Evolutionary conservation across 2,329 filamentous ascomycete species (phyloP).

Genomic region (Ilyonectria mors-panacis): DNA sequence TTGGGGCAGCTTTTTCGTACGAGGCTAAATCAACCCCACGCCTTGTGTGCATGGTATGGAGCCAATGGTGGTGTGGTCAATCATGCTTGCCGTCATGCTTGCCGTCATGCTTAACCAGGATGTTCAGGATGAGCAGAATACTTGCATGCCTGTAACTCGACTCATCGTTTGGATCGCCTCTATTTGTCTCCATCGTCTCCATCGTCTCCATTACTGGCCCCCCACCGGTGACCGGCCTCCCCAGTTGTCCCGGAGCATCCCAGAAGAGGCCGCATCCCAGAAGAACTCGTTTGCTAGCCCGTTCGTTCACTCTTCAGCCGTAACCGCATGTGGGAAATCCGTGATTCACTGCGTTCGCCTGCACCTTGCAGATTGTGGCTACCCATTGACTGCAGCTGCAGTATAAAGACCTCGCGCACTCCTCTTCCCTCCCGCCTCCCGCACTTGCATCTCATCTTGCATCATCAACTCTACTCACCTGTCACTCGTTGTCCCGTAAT

Average conservation of each 20-base stretch:
- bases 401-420: conserved; percentile 15
- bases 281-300: conserved; percentile 3
- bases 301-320: not conserved
- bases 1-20: not conserved
- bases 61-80: conserved; percentile 17
- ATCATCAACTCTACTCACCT: conserved; percentile 15
- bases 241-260: not conserved
- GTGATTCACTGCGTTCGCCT: conserved; percentile 4
- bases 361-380: not conserved
- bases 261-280: not conserved
- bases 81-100: conserved; percentile 26
- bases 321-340: conserved; percentile 6
- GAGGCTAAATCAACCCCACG: conserved; percentile 3
- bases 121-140: not conserved
- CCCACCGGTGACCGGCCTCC: conserved; percentile 10
- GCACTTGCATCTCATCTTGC: conserved; percentile 20
- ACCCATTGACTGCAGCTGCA: conserved; percentile 2
- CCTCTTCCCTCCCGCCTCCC: not conserved
- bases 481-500: conserved; percentile 18
- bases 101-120: conserved; percentile 18
- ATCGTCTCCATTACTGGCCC: conserved; percentile 12
- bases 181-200: conserved; percentile 6
- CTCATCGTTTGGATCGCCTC: not conserved
- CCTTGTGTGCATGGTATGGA: not conserved
- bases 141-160: not conserved